These are phyloP conservation scores for Phytomonas sp. DNA, from an alignment of 208 protist genomes.

Conservation along the genomic window DNA sequence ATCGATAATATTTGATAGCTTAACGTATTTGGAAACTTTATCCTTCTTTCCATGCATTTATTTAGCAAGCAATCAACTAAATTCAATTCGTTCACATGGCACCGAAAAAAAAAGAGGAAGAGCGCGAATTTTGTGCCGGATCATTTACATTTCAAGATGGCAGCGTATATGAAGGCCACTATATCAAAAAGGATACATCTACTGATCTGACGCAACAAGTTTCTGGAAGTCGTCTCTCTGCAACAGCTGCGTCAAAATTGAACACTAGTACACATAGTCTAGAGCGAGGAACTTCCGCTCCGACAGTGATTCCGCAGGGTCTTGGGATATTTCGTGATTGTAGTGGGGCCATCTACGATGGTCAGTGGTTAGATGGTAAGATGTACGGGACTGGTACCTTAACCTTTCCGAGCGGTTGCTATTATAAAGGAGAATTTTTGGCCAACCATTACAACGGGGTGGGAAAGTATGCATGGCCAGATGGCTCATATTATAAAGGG, in stretches of 20 bases:
- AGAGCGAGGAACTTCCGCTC: not conserved
- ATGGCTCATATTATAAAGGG: constrained; percentile 83
- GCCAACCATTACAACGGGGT: constrained; percentile 55
- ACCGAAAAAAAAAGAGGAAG: constrained; percentile 63
- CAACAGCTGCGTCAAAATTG: constrained; percentile 10
- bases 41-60: not conserved
- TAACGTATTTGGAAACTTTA: not conserved
- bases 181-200: constrained; percentile 15
- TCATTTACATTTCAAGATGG: constrained; percentile 55
- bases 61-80: not conserved
- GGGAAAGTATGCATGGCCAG: constrained; percentile 78
- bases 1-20: not conserved
- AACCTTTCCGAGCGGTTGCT: constrained; percentile 44
- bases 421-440: constrained; percentile 46
- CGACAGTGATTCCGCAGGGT: constrained; percentile 18
- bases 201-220: constrained; percentile 9
- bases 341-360: constrained; percentile 66
- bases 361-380: constrained; percentile 70
- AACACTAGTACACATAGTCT: not conserved
- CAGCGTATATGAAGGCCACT: constrained; percentile 62
- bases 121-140: constrained; percentile 36
- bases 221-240: constrained; percentile 3
- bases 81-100: constrained; percentile 23
- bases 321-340: constrained; percentile 28
- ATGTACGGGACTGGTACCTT: constrained; percentile 56